Percentiles rank a stretch among this genome's conserved stretches.
Evolutionary conservation across 805 yeast species (phyloP).

Genomic region (Alloascoidea africana): DNA sequence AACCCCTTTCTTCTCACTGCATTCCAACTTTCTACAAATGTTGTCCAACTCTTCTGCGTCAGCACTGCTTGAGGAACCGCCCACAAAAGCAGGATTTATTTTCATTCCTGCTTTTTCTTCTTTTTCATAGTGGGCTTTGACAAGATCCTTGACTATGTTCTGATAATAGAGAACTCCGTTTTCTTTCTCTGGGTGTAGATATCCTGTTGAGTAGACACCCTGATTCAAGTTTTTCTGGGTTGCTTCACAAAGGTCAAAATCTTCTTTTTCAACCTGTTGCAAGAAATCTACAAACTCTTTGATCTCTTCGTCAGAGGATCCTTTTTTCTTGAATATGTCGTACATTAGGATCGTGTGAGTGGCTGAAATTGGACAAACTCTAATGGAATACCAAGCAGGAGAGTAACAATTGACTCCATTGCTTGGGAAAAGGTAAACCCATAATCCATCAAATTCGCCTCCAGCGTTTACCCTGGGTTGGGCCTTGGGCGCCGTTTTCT

Average conservation of each 20-base stretch:
- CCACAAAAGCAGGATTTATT: slow-evolving; percentile 25
- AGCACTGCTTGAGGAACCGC: slow-evolving; percentile 15
- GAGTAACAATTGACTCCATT: slow-evolving; percentile 51
- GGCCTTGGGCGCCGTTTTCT: slow-evolving; percentile 17
- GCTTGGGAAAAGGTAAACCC: slow-evolving; percentile 47
- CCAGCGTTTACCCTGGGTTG: no score
- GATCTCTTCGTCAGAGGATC: slow-evolving; percentile 32
- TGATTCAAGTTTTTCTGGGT: slow-evolving; percentile 49
- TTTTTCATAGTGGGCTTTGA: slow-evolving; percentile 31
- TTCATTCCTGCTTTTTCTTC: slow-evolving; percentile 30
- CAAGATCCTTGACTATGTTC: slow-evolving; percentile 39
- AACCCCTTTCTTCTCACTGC: slow-evolving; percentile 10
- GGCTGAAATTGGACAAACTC: slow-evolving; percentile 40
- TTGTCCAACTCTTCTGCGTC: slow-evolving; percentile 24
- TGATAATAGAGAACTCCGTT: slow-evolving; percentile 45
- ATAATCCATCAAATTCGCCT: slow-evolving; percentile 45
- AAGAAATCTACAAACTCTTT: slow-evolving; percentile 49
- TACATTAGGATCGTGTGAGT: slow-evolving; percentile 41
- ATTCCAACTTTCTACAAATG: slow-evolving; percentile 22
- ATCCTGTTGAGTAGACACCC: slow-evolving; percentile 44
- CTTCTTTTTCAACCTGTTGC: slow-evolving; percentile 48
- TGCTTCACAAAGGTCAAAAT: slow-evolving; percentile 40
- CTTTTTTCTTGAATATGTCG: slow-evolving; percentile 47
- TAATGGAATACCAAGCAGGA: slow-evolving; percentile 50
- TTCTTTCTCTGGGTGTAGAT: slow-evolving; percentile 42